Conservation (phyloP, 441 rosid genomes). For the Bruguiera hainesii region DNA sequence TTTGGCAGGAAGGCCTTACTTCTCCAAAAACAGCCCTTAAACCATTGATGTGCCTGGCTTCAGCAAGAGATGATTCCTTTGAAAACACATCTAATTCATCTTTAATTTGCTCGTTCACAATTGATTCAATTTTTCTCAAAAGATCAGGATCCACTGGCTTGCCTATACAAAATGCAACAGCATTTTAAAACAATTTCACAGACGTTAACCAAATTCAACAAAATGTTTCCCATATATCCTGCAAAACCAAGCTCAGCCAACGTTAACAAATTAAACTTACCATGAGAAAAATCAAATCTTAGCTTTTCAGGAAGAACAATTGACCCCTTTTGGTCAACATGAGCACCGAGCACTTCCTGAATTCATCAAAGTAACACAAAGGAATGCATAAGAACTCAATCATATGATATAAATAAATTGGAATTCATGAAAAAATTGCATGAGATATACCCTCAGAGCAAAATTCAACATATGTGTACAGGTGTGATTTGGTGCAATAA, state of each 20-base stretch:
- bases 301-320: constrained; percentile 95
- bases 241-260: background rate
- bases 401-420: background rate
- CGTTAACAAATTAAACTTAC: constrained; percentile 37
- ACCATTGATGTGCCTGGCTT: constrained; percentile 80
- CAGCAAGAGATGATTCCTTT: constrained; percentile 68
- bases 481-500: constrained; percentile 94
- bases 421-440: background rate
- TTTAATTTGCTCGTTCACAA: constrained; percentile 88
- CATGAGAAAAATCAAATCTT: constrained; percentile 96
- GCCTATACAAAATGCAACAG: constrained; percentile 43
- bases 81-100: constrained; percentile 80
- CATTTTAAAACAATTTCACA: constrained; percentile 8
- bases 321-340: constrained; percentile 98
- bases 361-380: constrained; percentile 16
- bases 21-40: constrained; percentile 98
- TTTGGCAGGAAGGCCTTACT: constrained; percentile 40
- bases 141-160: constrained; percentile 77
- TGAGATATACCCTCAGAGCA: constrained; percentile 74
- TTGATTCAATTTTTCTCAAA: constrained; percentile 74
- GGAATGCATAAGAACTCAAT: background rate
- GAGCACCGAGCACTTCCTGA: constrained; percentile 95
- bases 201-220: constrained; percentile 2
- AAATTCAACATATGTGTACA: constrained; percentile 98
- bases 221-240: background rate